Evolutionary conservation across 169 alveolate genomes (phyloP).

Genomic region (Amoebophrya sp.): DNA sequence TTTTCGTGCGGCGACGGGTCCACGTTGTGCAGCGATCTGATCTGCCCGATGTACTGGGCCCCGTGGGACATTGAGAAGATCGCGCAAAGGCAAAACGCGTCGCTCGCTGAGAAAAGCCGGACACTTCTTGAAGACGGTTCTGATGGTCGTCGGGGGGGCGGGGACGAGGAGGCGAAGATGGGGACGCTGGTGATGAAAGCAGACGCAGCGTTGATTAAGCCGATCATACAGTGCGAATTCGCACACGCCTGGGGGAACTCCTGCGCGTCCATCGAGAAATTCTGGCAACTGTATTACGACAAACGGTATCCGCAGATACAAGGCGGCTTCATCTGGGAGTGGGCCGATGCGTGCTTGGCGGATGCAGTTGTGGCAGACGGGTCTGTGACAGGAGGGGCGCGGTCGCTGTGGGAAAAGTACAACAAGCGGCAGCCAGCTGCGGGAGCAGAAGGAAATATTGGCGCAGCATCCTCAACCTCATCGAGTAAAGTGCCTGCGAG

Average conservation of each 20-base stretch:
- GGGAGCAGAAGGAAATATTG: too few relatives aligned
- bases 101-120: too few relatives aligned
- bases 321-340: constrained; percentile 3
- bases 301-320: neutral
- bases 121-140: too few relatives aligned
- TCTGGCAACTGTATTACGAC: neutral
- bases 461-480: too few relatives aligned
- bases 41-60: neutral
- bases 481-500: too few relatives aligned
- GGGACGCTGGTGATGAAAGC: too few relatives aligned
- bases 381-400: too few relatives aligned
- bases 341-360: neutral
- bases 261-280: neutral
- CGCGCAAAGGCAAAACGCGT: neutral
- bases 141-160: too few relatives aligned
- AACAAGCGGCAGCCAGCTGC: too few relatives aligned
- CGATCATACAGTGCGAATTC: neutral
- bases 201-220: neutral
- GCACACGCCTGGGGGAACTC: neutral
- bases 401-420: too few relatives aligned
- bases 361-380: too few relatives aligned
- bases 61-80: neutral
- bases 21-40: neutral
- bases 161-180: too few relatives aligned
- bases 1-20: neutral